Evolutionary conservation across 345 rosid species (phyloP).

Genomic region (Populus nigra): DNA sequence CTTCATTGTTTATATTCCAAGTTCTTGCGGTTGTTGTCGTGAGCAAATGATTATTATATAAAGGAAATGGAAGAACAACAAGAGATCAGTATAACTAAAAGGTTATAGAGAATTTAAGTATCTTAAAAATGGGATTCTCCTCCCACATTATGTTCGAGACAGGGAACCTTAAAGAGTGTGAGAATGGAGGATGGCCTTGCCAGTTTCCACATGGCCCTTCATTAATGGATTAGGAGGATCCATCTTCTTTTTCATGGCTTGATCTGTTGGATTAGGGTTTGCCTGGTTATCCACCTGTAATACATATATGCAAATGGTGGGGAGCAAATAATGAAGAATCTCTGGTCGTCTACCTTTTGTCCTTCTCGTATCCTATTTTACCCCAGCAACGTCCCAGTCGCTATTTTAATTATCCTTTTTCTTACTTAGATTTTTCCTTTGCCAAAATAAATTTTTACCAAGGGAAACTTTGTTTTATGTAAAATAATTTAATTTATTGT

Average conservation of each 20-base stretch:
- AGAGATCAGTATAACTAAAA: neutral
- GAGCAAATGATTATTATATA: neutral
- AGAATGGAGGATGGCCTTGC: neutral
- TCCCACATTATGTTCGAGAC: slow-evolving; percentile 1
- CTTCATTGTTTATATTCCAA: neutral
- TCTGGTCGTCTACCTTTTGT: neutral
- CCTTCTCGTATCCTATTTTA: neutral
- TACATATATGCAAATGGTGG: neutral
- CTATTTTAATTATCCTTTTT: neutral
- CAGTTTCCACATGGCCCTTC: neutral
- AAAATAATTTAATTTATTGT: too few species aligned
- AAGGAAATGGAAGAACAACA: slow-evolving; percentile 11
- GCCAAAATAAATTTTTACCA: neutral
- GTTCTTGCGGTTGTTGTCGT: neutral
- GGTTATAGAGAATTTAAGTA: neutral
- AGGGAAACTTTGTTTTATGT: too few species aligned
- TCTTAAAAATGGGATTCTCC: neutral
- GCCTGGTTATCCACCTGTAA: neutral
- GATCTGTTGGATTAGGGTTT: neutral
- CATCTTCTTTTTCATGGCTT: neutral
- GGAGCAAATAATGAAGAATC: neutral
- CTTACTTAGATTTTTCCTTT: neutral
- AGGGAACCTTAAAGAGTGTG: neutral
- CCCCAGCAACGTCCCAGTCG: neutral
- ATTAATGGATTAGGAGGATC: slow-evolving; percentile 11